Evolutionary conservation across 208 protist genomes (phyloP).

Genomic region (Wallacemonas sp.): DNA sequence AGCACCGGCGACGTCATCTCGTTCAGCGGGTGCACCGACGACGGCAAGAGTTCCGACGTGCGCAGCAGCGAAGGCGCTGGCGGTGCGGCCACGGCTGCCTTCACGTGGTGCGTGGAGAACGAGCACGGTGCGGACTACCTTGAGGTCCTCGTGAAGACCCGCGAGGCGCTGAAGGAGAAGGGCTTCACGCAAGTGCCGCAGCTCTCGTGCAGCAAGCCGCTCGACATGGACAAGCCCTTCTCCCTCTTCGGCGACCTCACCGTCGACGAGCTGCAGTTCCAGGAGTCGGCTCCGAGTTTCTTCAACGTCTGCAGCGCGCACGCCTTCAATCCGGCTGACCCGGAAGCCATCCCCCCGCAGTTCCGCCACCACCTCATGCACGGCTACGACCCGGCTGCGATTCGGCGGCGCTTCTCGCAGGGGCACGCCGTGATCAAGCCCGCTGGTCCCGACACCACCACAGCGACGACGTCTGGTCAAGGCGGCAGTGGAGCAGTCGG

Average conservation of each 20-base stretch:
- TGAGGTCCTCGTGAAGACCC: slow-evolving; percentile 55
- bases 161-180: slow-evolving; percentile 58
- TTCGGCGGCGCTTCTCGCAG: not conserved
- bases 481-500: not conserved
- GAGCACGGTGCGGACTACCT: slow-evolving; percentile 43
- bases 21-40: slow-evolving; percentile 68
- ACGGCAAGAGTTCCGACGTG: slow-evolving; percentile 70
- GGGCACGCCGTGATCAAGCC: not conserved
- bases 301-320: not conserved
- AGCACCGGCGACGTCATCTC: slow-evolving; percentile 52
- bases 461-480: not conserved
- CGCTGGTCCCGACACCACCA: not conserved
- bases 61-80: slow-evolving; percentile 50
- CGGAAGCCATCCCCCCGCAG: not conserved
- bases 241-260: too few relatives aligned
- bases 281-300: not conserved
- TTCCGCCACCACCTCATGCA: slow-evolving; percentile 1
- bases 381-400: not conserved
- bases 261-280: not conserved
- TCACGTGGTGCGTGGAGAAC: slow-evolving; percentile 62
- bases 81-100: slow-evolving; percentile 67
- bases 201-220: too few relatives aligned
- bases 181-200: slow-evolving; percentile 73
- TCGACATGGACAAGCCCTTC: too few relatives aligned
- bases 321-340: not conserved